Evolutionary conservation across 768 basidiomycete genomes (phyloP).

Genomic region (Russula emetica): DNA sequence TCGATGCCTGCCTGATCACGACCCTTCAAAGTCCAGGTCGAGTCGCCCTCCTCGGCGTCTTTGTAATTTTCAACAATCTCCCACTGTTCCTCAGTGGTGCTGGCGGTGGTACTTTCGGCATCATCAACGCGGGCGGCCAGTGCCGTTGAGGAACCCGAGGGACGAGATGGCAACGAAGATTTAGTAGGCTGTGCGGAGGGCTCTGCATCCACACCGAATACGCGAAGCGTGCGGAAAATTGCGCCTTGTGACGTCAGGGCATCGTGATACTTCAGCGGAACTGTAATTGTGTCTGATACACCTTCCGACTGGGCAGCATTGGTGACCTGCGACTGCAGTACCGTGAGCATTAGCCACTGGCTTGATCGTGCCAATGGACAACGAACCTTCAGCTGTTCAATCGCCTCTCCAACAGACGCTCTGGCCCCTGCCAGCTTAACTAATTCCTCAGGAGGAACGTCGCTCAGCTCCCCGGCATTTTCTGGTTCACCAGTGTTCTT

Average conservation of each 20-base stretch:
- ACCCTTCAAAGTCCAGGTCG: slow-evolving; percentile 80
- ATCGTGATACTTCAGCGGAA: slow-evolving; percentile 85
- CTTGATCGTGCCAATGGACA: not conserved
- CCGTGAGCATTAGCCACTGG: slow-evolving; percentile 20
- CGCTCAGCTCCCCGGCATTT: slow-evolving; percentile 66
- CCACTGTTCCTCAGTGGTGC: slow-evolving; percentile 55
- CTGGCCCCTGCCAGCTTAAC: slow-evolving; percentile 89
- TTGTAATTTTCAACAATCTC: slow-evolving; percentile 75
- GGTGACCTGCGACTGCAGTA: slow-evolving; percentile 48
- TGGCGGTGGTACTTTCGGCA: slow-evolving; percentile 40
- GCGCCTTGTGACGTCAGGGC: slow-evolving; percentile 81
- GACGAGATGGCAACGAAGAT: slow-evolving; percentile 56
- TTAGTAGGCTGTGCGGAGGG: slow-evolving; percentile 61
- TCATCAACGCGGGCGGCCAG: slow-evolving; percentile 84
- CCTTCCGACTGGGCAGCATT: slow-evolving; percentile 46
- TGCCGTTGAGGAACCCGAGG: slow-evolving; percentile 38
- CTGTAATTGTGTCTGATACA: slow-evolving; percentile 54
- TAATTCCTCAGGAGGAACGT: slow-evolving; percentile 66
- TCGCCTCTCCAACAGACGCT: slow-evolving; percentile 70
- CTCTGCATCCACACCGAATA: slow-evolving; percentile 79
- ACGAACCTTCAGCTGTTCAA: slow-evolving; percentile 71
- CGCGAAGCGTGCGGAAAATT: slow-evolving; percentile 81
- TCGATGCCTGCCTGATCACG: slow-evolving; percentile 75
- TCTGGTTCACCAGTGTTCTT: slow-evolving; percentile 68
- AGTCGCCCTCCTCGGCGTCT: slow-evolving; percentile 76